phyloP scores from a whole-genome alignment of 1,284 basidiomycete genomes.

The Pascua guehoae region DNA sequence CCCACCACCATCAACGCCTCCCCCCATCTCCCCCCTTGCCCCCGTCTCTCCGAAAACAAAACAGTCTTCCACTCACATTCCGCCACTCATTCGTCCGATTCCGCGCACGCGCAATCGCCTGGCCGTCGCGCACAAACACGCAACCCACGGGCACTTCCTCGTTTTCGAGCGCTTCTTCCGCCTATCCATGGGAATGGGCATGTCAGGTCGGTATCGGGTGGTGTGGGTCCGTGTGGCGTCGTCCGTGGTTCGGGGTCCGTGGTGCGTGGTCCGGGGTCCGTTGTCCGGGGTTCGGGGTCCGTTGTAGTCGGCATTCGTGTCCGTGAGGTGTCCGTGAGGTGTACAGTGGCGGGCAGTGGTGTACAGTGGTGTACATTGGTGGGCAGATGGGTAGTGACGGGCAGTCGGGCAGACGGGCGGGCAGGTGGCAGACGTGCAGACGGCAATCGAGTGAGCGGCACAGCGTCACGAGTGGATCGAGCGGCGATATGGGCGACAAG shows the following conservation, averaged over 20 bases:
- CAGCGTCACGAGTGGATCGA: neutral
- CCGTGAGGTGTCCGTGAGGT: too few relatives aligned
- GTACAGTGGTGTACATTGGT: too few relatives aligned
- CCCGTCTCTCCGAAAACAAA: too few relatives aligned
- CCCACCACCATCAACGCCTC: too few relatives aligned
- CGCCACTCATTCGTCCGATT: conserved; percentile 92
- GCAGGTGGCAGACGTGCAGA: too few relatives aligned
- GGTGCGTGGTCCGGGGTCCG: neutral
- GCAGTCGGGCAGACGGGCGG: too few relatives aligned
- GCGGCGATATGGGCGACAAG: neutral
- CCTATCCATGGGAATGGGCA: conserved; percentile 45
- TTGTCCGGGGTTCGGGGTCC: neutral
- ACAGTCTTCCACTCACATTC: conserved; percentile 59
- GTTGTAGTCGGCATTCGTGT: too few relatives aligned
- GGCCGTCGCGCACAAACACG: conserved; percentile 78
- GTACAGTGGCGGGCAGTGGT: too few relatives aligned
- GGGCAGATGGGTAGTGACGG: too few relatives aligned
- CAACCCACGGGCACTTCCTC: conserved; percentile 96
- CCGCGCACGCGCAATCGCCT: conserved; percentile 76
- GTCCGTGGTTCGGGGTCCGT: neutral
- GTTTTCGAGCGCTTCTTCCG: conserved; percentile 71
- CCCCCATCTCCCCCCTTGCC: too few relatives aligned
- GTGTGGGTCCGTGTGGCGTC: neutral
- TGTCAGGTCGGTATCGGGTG: neutral
- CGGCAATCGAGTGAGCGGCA: neutral